Conservation (phyloP, 345 rosid species). For the Eucalyptus guilfoylei region DNA sequence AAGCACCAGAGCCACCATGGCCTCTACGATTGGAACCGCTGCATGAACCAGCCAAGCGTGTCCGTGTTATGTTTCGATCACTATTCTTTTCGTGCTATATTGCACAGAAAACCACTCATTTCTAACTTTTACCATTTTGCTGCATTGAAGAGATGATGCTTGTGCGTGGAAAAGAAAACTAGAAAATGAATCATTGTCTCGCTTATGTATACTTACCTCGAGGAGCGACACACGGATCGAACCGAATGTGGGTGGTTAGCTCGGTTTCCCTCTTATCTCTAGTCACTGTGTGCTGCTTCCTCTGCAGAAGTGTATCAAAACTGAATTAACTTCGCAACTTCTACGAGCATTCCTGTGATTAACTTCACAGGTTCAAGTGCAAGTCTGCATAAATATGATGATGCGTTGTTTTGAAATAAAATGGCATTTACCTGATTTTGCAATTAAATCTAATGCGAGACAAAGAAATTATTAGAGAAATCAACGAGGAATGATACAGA, state of each 20-base stretch:
- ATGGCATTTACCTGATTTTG: not conserved
- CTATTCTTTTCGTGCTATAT: not conserved
- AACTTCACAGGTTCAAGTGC: not conserved
- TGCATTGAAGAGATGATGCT: not conserved
- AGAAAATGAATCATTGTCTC: not conserved
- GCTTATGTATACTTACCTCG: conserved; percentile 34
- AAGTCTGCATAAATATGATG: not conserved
- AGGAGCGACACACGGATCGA: conserved; percentile 94
- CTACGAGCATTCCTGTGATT: not conserved
- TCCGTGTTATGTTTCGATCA: not conserved
- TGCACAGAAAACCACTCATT: not conserved
- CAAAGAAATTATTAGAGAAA: not conserved
- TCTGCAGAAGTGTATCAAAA: conserved; percentile 26
- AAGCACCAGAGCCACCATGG: conserved; percentile 89
- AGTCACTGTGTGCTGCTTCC: conserved; percentile 72
- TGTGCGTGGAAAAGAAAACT: not conserved
- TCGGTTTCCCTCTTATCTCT: conserved; percentile 69
- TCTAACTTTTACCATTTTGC: not conserved
- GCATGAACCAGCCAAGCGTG: not conserved
- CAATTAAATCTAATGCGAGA: not conserved
- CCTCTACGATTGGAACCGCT: conserved; percentile 55
- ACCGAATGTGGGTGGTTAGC: conserved; percentile 82
- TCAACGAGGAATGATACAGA: not conserved
- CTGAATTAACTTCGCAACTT: not conserved
- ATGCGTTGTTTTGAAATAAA: not conserved